phyloP scores from a whole-genome alignment of 441 rosid species.

The Gossypium davidsonii region DNA sequence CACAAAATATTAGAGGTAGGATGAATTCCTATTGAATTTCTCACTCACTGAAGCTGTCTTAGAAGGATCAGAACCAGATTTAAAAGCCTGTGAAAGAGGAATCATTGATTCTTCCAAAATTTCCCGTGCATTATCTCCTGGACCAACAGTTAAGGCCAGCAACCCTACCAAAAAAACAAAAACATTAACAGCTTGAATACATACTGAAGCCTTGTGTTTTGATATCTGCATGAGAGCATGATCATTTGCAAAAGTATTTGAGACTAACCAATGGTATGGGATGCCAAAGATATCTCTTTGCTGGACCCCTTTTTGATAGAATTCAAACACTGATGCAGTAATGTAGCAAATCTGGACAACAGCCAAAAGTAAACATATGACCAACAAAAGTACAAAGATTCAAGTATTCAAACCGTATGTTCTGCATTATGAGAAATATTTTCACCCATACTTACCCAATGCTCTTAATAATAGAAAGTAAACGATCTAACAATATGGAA shows the following conservation, averaged over 20 bases:
- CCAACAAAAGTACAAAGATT: not conserved
- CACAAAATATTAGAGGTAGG: not conserved
- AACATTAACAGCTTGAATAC: not conserved
- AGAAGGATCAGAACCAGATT: constrained; percentile 47
- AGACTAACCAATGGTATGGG: constrained; percentile 67
- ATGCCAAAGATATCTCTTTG: constrained; percentile 65
- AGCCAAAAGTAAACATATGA: constrained; percentile 4
- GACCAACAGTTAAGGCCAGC: constrained; percentile 77
- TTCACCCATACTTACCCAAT: not conserved
- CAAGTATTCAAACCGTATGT: not conserved
- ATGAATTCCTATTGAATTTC: not conserved
- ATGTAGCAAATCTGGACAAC: constrained; percentile 66
- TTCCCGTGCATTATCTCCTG: constrained; percentile 57
- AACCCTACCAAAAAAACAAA: constrained; percentile 45
- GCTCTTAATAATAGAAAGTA: not conserved
- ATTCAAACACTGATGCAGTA: constrained; percentile 60
- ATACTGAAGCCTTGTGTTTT: not conserved
- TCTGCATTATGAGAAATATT: not conserved
- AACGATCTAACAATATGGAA: not conserved
- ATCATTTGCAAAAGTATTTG: not conserved
- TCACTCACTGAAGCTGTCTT: constrained; percentile 53
- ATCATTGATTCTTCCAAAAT: constrained; percentile 60
- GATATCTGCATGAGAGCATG: not conserved
- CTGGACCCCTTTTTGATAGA: constrained; percentile 70
- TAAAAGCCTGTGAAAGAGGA: constrained; percentile 64